phyloP scores from a whole-genome alignment of 2,329 filamentous ascomycete genomes.

The Myotisia sp. region DNA sequence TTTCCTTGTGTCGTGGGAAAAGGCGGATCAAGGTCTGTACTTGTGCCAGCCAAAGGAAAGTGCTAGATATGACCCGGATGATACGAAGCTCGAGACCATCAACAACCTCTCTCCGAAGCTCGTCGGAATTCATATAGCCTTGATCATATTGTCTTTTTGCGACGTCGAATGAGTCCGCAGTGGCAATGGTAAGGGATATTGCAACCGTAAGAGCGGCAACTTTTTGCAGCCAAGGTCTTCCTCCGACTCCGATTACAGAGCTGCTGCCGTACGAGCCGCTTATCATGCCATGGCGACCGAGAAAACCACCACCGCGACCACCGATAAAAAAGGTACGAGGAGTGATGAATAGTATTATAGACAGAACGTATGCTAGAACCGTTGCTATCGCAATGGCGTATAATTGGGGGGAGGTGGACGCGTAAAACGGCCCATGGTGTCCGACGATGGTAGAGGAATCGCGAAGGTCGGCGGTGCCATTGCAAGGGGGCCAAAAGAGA shows the following conservation, averaged over 20 bases:
- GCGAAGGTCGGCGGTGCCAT: conserved; percentile 11
- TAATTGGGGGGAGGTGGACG: conserved; percentile 80
- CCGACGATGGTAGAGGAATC: conserved; percentile 44
- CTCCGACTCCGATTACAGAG: conserved; percentile 69
- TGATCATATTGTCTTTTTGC: conserved; percentile 66
- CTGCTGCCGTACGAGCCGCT: conserved; percentile 56
- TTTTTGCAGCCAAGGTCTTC: conserved; percentile 84
- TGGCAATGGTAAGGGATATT: conserved; percentile 84
- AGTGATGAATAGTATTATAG: conserved; percentile 87
- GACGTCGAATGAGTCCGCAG: conserved; percentile 75
- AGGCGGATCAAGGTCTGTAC: conserved; percentile 91
- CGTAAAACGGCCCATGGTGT: conserved; percentile 77
- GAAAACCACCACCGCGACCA: conserved; percentile 48
- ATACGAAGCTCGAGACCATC: conserved; percentile 75
- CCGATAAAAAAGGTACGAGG: conserved; percentile 87
- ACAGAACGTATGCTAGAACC: conserved; percentile 77
- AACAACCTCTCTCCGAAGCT: conserved; percentile 64
- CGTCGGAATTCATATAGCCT: conserved; percentile 65
- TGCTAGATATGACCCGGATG: conserved; percentile 84
- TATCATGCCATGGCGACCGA: conserved; percentile 71
- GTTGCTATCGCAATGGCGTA: conserved; percentile 88
- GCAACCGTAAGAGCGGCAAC: conserved; percentile 49
- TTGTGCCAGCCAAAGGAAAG: conserved; percentile 93
- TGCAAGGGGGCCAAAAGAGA: conserved; percentile 37
- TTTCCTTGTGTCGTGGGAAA: conserved; percentile 92